Conservation (phyloP, 2,329 filamentous ascomycete species). For the Talaromyces sp. region DNA sequence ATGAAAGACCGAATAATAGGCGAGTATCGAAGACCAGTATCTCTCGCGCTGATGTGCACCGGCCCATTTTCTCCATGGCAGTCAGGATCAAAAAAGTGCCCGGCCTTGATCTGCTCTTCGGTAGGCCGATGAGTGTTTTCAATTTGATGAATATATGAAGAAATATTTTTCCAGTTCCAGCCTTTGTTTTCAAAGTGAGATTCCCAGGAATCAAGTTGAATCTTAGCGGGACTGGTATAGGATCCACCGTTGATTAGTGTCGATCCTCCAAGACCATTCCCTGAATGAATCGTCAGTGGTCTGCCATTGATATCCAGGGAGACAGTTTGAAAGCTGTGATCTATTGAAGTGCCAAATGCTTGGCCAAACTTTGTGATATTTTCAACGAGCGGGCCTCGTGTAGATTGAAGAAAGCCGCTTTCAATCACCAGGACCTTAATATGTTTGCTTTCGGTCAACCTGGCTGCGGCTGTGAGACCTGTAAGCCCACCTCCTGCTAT, state of each 20-base stretch:
- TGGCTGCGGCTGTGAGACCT: conserved; percentile 27
- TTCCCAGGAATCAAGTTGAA: conserved; percentile 27
- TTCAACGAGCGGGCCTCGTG: conserved; percentile 21
- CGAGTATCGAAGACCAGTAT: conserved; percentile 20
- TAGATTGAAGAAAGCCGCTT: conserved; percentile 29
- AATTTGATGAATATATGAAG: conserved; percentile 53
- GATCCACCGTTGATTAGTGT: conserved; percentile 31
- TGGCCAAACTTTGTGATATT: conserved; percentile 28
- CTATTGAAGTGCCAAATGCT: conserved; percentile 29
- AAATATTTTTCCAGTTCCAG: conserved; percentile 49
- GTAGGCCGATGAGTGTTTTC: conserved; percentile 19
- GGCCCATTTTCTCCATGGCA: conserved; percentile 26
- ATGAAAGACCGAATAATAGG: conserved; percentile 20
- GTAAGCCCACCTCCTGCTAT: conserved; percentile 33
- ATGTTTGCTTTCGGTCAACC: conserved; percentile 25
- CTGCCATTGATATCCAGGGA: conserved; percentile 21
- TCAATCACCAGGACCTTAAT: conserved; percentile 31
- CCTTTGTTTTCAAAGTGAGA: conserved; percentile 46
- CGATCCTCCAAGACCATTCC: conserved; percentile 31
- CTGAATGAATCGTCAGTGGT: conserved; percentile 21
- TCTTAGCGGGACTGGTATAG: conserved; percentile 30
- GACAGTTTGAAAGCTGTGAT: conserved; percentile 22
- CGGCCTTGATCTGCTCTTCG: conserved; percentile 15
- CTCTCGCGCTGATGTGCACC: conserved; percentile 22
- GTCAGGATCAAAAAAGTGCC: conserved; percentile 18